Percentiles rank a stretch among this genome's conserved stretches.
These are phyloP conservation scores for Tuber melanosporum DNA, from an alignment of 495 filamentous ascomycete genomes.

Conservation along the genomic window DNA sequence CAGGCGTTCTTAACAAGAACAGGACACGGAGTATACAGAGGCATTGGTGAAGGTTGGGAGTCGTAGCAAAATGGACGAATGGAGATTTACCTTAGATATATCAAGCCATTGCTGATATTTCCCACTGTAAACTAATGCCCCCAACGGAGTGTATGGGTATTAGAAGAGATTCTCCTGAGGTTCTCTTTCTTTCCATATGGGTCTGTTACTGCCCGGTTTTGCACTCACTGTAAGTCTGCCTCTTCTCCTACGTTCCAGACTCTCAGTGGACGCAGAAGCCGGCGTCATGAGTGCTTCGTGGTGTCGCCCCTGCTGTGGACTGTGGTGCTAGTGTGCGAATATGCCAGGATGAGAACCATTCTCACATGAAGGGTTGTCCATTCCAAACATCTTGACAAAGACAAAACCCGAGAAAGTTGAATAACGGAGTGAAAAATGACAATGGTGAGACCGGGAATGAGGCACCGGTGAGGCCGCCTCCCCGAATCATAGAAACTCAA, in stretches of 20 bases:
- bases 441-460: conserved; percentile 14
- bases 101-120: conserved; percentile 88
- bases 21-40: too few species aligned
- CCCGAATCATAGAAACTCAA: conserved; percentile 18
- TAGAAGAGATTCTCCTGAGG: conserved; percentile 12
- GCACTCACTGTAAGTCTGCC: conserved; percentile 17
- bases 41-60: too few species aligned
- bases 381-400: conserved; percentile 18
- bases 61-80: conserved; percentile 14
- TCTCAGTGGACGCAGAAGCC: conserved; percentile 14
- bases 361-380: conserved; percentile 26
- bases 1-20: too few species aligned
- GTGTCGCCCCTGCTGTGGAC: conserved; percentile 21
- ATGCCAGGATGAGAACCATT: conserved; percentile 11
- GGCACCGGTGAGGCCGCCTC: conserved; percentile 25
- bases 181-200: conserved; percentile 18
- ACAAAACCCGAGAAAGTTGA: background rate
- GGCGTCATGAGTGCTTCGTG: conserved; percentile 17
- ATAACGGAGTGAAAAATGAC: conserved; percentile 7
- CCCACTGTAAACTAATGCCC: conserved; percentile 81
- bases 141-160: conserved; percentile 48
- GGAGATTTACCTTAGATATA: conserved; percentile 77
- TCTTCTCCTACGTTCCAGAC: conserved; percentile 25
- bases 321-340: conserved; percentile 14
- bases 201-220: conserved; percentile 29